Percentiles rank a stretch among this genome's conserved stretches.
Evolutionary conservation across 2,329 filamentous ascomycete species (phyloP).

Genomic region (Hymenoscyphus albidus): DNA sequence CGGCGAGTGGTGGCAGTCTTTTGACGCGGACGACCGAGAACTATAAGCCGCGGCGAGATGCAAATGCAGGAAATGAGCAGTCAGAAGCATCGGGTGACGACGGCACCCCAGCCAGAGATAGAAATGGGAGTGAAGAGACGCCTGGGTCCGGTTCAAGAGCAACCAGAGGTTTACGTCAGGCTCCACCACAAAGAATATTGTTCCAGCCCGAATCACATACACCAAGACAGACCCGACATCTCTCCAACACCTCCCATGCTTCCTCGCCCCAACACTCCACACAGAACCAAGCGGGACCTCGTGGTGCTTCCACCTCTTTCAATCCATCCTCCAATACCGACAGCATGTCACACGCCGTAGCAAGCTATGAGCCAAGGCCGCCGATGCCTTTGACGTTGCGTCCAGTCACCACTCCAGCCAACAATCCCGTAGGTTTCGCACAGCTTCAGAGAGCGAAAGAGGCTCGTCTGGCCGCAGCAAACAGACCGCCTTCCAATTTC

Average conservation of each 20-base stretch:
- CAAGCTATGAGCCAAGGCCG: constrained; percentile 66
- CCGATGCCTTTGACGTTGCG: constrained; percentile 63
- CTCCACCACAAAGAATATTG: constrained; percentile 78
- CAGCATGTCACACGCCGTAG: constrained; percentile 55
- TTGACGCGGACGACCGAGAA: constrained; percentile 76
- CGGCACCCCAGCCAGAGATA: constrained; percentile 53
- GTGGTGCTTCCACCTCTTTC: constrained; percentile 42
- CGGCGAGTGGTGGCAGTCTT: constrained; percentile 79
- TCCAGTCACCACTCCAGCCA: constrained; percentile 70
- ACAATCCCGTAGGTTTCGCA: constrained; percentile 65
- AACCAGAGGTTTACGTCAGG: constrained; percentile 68
- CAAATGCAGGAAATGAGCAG: constrained; percentile 49
- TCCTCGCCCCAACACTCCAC: constrained; percentile 27
- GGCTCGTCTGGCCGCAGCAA: constrained; percentile 35
- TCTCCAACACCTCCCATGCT: constrained; percentile 34
- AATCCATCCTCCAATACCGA: constrained; percentile 54
- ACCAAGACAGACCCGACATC: constrained; percentile 59
- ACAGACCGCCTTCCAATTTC: constrained; percentile 41
- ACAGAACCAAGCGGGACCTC: constrained; percentile 30
- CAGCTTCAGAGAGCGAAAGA: constrained; percentile 48
- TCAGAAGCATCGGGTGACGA: constrained; percentile 58
- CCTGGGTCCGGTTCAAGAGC: constrained; percentile 52
- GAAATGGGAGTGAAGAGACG: constrained; percentile 45
- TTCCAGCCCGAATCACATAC: constrained; percentile 77
- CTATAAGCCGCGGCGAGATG: constrained; percentile 49